phyloP scores from a whole-genome alignment of 805 yeast species.

The Kluyveromyces aestuarii region DNA sequence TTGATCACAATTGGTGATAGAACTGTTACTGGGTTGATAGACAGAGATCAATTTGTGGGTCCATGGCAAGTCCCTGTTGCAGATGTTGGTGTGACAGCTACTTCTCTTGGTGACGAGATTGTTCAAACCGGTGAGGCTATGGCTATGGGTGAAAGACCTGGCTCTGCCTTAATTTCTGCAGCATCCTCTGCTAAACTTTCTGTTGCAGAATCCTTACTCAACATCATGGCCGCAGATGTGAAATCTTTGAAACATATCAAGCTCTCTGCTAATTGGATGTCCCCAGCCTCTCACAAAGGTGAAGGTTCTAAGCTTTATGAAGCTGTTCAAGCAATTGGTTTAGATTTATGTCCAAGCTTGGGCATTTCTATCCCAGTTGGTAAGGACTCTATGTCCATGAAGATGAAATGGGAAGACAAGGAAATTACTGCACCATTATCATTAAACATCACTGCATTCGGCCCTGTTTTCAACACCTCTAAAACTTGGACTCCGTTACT shows the following conservation, averaged over 20 bases:
- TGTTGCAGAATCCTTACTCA: slow-evolving; percentile 89
- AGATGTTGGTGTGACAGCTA: slow-evolving; percentile 92
- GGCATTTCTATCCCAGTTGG: slow-evolving; percentile 96
- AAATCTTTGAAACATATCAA: slow-evolving; percentile 65
- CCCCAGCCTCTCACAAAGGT: slow-evolving; percentile 89
- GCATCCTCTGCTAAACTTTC: slow-evolving; percentile 90
- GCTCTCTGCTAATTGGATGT: slow-evolving; percentile 98
- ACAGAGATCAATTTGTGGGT: slow-evolving; percentile 97
- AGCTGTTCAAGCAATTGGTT: slow-evolving; percentile 93
- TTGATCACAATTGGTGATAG: slow-evolving; percentile 97
- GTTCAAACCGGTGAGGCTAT: slow-evolving; percentile 88
- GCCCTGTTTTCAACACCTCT: slow-evolving; percentile 74
- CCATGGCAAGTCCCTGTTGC: slow-evolving; percentile 99
- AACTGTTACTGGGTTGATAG: slow-evolving; percentile 92
- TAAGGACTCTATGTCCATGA: slow-evolving; percentile 98
- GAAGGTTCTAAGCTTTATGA: slow-evolving; percentile 93
- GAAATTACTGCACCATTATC: slow-evolving; percentile 96
- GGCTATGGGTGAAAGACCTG: slow-evolving; percentile 96
- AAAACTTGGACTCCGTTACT: slow-evolving; percentile 94
- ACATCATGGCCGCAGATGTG: slow-evolving; percentile 83
- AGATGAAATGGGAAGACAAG: slow-evolving; percentile 91
- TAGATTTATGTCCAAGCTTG: slow-evolving; percentile 87
- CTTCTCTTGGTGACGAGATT: slow-evolving; percentile 71
- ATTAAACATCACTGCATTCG: slow-evolving; percentile 83
- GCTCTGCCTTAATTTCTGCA: slow-evolving; percentile 78